Evolutionary conservation across 2,329 filamentous ascomycete genomes (phyloP).

Genomic region (Claviceps maximensis): DNA sequence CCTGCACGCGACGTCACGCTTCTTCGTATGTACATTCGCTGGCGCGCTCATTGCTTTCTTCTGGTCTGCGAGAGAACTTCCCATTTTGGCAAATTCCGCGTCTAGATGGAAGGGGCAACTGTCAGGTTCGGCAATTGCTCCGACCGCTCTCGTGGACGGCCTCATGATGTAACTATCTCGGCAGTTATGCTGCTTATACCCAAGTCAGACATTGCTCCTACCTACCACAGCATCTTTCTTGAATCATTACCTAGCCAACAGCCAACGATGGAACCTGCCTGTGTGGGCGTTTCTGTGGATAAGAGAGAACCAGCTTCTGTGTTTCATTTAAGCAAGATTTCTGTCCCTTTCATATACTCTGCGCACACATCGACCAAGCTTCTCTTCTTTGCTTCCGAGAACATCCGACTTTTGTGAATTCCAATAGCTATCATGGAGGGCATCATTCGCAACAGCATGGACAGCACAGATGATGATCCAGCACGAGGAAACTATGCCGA

Average conservation of each 20-base stretch:
- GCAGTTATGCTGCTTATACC: conserved; percentile 6
- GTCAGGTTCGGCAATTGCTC: conserved; percentile 20
- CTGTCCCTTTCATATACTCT: neutral
- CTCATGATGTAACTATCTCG: conserved; percentile 33
- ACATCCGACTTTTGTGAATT: neutral
- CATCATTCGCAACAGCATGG: neutral
- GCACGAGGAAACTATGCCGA: neutral
- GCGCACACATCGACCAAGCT: neutral
- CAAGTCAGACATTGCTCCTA: neutral
- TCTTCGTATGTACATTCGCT: neutral
- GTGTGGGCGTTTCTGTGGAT: neutral
- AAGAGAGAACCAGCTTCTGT: neutral
- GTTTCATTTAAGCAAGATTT: neutral
- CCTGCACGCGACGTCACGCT: too few species aligned
- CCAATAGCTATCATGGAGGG: neutral
- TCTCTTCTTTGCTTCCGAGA: neutral
- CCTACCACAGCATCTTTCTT: neutral
- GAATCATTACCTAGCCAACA: neutral
- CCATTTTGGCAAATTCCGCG: neutral
- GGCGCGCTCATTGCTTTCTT: neutral
- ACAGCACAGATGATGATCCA: neutral
- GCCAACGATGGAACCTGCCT: neutral
- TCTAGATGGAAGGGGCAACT: neutral
- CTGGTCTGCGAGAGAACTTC: neutral
- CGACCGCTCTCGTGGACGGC: too few species aligned